Evolutionary conservation across 2,329 filamentous ascomycete genomes (phyloP).

Genomic region (Aspergillus novoparasiticus): DNA sequence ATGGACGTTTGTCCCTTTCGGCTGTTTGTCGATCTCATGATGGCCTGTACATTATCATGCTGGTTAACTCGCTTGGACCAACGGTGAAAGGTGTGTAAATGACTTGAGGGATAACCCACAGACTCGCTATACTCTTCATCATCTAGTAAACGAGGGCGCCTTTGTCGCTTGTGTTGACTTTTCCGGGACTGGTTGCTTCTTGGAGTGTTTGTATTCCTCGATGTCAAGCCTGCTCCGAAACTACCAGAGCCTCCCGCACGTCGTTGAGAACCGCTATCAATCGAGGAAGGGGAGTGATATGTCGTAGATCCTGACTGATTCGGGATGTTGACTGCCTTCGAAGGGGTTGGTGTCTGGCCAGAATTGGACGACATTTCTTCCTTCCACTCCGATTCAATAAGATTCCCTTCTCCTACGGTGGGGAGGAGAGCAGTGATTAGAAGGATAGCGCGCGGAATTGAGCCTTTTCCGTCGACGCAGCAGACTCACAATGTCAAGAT

Average conservation of each 20-base stretch:
- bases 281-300: conserved; percentile 33
- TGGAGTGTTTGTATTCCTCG: conserved; percentile 40
- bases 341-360: conserved; percentile 37
- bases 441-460: neutral
- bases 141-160: conserved; percentile 71
- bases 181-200: conserved; percentile 75
- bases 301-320: conserved; percentile 37
- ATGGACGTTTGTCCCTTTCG: conserved; percentile 95
- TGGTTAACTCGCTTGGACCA: conserved; percentile 18
- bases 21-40: conserved; percentile 65
- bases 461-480: neutral
- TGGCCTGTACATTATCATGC: conserved; percentile 47
- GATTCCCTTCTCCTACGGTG: neutral
- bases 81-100: neutral
- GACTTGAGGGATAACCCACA: conserved; percentile 51
- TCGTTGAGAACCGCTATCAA: conserved; percentile 42
- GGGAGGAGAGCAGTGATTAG: conserved; percentile 13
- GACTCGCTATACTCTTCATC: conserved; percentile 87
- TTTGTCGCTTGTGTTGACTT: conserved; percentile 82
- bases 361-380: conserved; percentile 46
- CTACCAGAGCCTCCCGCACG: conserved; percentile 45
- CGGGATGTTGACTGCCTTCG: conserved; percentile 43
- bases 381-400: neutral
- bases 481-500: neutral
- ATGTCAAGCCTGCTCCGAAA: conserved; percentile 42